Evolutionary conservation across 257 asterid species (phyloP).

Genomic region (Cynanchum wilfordii): DNA sequence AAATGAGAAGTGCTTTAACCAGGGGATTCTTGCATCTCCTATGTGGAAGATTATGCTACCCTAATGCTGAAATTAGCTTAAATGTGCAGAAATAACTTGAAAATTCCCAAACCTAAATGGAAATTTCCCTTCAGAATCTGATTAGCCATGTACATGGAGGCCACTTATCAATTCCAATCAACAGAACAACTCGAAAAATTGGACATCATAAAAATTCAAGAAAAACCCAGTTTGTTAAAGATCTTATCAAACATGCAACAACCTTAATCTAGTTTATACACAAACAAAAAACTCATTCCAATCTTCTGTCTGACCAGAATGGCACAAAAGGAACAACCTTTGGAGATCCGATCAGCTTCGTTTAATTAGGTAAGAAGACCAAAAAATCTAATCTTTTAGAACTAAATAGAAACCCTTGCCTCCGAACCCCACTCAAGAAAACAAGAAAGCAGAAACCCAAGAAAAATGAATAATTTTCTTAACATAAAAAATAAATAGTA

Average conservation of each 20-base stretch:
- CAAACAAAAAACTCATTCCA: background rate
- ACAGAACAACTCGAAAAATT: background rate
- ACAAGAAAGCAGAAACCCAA: background rate
- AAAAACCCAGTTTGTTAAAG: background rate
- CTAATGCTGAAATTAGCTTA: no score
- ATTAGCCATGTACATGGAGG: background rate
- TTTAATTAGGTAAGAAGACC: background rate
- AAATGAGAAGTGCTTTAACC: background rate
- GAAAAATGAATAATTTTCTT: background rate
- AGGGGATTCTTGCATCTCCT: background rate
- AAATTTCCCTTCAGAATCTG: background rate
- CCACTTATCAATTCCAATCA: background rate
- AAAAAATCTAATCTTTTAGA: conserved; percentile 2
- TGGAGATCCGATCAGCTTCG: background rate
- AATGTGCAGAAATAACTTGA: background rate
- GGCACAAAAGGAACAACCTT: background rate
- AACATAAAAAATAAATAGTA: background rate
- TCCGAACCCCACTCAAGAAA: background rate
- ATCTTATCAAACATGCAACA: background rate
- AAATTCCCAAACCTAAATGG: background rate
- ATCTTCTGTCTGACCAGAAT: background rate
- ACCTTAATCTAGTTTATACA: background rate
- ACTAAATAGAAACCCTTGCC: background rate
- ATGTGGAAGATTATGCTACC: background rate
- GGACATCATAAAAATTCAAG: background rate